Base-by-base conservation (phyloP, 306 rosid genomes). In the Spatholobus suberectus region DNA sequence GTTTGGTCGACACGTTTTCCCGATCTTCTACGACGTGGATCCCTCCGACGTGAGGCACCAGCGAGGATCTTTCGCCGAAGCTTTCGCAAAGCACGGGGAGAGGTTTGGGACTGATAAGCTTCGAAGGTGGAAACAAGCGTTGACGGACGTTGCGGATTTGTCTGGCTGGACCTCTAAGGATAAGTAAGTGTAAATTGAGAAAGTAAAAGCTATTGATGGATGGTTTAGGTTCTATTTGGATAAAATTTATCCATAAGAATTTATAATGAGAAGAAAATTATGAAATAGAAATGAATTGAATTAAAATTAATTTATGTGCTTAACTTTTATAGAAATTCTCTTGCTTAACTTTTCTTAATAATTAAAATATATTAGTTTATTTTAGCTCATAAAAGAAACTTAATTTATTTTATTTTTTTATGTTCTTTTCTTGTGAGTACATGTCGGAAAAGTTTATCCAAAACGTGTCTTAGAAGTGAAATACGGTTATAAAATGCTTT, bases 121-220 rank as follows among this genome's bases (percentile, higher is more conserved):
- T 29, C 67, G 47, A 15, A 24, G 4, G 8, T 83, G 88, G 88
- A 88, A 52, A 58, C 35, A 68, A 6, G 85, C 87, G 6, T 51
- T 82, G 43, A 52, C 6, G 2, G 18, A 66, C 24, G 63, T 81
- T 20, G 76, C 80, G 3, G 47, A 62, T n/a, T 52, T 80, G 3
- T 63, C 82, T 17, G 87, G 84, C 4, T 57, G 81, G 84, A 49
- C 37, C 52, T 24, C 79, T 41, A 59, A 61, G 21, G 11, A 10
- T 8, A 9, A 75, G 88, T 85, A 32, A 63, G 81, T 47, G 3
- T n/a, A 51, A 2, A 10, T 44, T 12, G 3, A 44, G 5, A 44
- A 44, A 44, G 0, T n/a, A 44, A 4, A 44, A 1, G 4, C 49
- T 13, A 13, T 12, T 5, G 1, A 13, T 44, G n/a, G 1, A 44